Evolutionary conservation across 106 monocot species (phyloP).

Genomic region (Acorus gramineus): DNA sequence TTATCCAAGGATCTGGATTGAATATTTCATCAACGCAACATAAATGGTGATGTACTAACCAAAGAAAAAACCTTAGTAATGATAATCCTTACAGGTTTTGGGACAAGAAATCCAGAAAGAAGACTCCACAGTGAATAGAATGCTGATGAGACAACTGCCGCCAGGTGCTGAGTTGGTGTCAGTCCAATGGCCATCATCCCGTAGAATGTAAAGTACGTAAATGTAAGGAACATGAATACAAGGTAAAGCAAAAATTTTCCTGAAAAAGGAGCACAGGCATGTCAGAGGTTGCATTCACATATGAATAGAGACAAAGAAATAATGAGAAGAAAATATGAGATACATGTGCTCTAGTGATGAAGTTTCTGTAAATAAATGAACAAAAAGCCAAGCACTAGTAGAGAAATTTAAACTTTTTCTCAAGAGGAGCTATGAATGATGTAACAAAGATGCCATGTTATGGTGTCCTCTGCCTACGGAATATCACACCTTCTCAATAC

Average conservation of each 20-base stretch:
- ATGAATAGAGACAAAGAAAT: no score
- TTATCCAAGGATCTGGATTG: neutral
- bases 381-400: no score
- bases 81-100: constrained; percentile 31
- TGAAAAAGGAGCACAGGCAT: constrained; percentile 4
- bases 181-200: constrained; percentile 59
- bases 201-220: constrained; percentile 58
- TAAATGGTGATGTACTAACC: neutral
- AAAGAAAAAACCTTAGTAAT: neutral
- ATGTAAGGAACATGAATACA: constrained; percentile 49
- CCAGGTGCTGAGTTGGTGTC: constrained; percentile 42
- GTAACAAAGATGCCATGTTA: no score
- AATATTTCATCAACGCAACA: no score
- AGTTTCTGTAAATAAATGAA: no score
- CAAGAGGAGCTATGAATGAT: no score
- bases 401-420: no score
- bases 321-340: neutral
- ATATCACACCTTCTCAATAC: no score
- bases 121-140: constrained; percentile 61
- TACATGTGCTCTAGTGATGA: neutral
- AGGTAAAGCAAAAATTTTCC: constrained; percentile 36
- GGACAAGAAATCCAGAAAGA: constrained; percentile 54
- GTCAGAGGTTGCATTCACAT: no score
- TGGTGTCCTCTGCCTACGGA: no score
- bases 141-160: constrained; percentile 46